A percentile compares a stretch with the other conserved stretches of the same genome.
phyloP scores from a whole-genome alignment of 2,329 filamentous ascomycete genomes.

The Cercospora sp. region DNA sequence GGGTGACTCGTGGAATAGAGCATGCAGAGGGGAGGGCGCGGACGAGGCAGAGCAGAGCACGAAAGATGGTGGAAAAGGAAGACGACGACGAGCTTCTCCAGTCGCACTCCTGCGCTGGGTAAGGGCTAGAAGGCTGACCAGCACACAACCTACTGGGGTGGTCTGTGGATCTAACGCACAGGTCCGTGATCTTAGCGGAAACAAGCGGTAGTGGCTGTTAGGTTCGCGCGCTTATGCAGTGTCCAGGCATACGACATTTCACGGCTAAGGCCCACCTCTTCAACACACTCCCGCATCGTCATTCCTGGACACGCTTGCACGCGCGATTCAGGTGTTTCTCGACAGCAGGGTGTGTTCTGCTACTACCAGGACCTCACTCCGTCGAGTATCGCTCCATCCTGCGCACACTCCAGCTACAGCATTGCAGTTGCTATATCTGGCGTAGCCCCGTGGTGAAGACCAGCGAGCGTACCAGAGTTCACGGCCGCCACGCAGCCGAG shows the following conservation, averaged over 20 bases:
- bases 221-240: slow-evolving; percentile 1
- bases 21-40: neutral
- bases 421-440: neutral
- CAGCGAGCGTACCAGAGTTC: neutral
- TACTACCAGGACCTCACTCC: neutral
- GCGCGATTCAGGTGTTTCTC: neutral
- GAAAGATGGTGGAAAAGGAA: neutral
- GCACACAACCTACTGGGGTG: neutral
- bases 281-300: neutral
- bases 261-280: neutral
- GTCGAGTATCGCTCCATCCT: neutral
- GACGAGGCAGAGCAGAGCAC: neutral
- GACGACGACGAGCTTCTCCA: slow-evolving; percentile 4
- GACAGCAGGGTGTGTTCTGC: neutral
- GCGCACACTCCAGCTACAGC: neutral
- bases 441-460: neutral
- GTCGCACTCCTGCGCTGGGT: neutral
- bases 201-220: neutral
- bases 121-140: neutral
- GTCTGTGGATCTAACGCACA: neutral
- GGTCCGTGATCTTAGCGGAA: neutral
- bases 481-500: neutral
- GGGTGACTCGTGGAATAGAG: neutral
- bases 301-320: neutral
- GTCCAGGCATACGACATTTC: neutral